A percentile compares a stretch with the other conserved stretches of the same genome.
Evolutionary conservation across 371 early-diverging fungal species (phyloP).

Genomic region (Funneliformis caledonium): DNA sequence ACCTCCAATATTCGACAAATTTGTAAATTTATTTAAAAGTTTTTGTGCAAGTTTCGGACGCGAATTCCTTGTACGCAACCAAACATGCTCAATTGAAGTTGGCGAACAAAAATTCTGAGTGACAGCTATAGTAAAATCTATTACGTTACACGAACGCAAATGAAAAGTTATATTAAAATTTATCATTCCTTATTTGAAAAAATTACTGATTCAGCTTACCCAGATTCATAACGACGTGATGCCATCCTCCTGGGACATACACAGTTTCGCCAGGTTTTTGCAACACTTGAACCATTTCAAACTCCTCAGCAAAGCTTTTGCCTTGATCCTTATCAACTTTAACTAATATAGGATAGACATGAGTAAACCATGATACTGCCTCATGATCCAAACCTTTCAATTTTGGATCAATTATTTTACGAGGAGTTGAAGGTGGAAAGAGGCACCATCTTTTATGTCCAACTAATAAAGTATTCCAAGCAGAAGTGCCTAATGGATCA

Average conservation of each 20-base stretch:
- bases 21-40: constrained; percentile 53
- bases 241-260: constrained; percentile 88
- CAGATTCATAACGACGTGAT: constrained; percentile 84
- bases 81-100: constrained; percentile 76
- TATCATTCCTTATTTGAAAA: neutral
- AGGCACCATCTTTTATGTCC: constrained; percentile 78
- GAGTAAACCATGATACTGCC: constrained; percentile 79
- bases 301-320: constrained; percentile 57
- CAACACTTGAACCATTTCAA: constrained; percentile 75
- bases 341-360: constrained; percentile 69
- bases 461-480: constrained; percentile 67
- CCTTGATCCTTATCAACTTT: constrained; percentile 43
- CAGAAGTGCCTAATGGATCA: constrained; percentile 70
- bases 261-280: constrained; percentile 83
- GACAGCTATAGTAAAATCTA: constrained; percentile 78
- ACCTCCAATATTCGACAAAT: constrained; percentile 45
- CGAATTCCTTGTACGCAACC: constrained; percentile 67
- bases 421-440: constrained; percentile 69
- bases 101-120: constrained; percentile 84
- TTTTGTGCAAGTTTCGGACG: constrained; percentile 74
- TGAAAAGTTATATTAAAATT: neutral
- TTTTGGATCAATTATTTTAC: constrained; percentile 59
- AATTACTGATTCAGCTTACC: constrained; percentile 47
- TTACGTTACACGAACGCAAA: neutral
- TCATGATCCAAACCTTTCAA: constrained; percentile 74